Conservation (phyloP, 768 basidiomycete species). For the Boletellus ananas region DNA sequence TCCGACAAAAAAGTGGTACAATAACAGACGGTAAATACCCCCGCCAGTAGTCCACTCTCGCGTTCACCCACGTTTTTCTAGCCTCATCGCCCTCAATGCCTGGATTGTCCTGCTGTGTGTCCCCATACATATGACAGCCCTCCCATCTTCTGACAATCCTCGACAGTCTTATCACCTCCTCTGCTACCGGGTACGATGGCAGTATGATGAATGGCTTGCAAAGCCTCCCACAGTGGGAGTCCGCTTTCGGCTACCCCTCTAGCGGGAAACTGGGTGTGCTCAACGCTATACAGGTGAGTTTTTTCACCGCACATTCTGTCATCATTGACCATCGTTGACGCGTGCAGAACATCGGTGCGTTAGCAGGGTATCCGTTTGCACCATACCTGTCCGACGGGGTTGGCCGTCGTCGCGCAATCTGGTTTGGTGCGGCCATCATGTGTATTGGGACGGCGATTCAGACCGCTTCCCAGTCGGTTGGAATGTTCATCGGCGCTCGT, state of each 20-base stretch:
- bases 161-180: slow-evolving; percentile 64
- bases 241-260: slow-evolving; percentile 54
- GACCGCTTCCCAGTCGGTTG: slow-evolving; percentile 64
- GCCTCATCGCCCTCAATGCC: slow-evolving; percentile 58
- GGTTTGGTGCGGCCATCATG: slow-evolving; percentile 69
- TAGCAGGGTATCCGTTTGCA: slow-evolving; percentile 66
- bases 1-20: slow-evolving; percentile 69
- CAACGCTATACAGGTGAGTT: slow-evolving; percentile 64
- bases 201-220: slow-evolving; percentile 81
- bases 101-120: slow-evolving; percentile 68
- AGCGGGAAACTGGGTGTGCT: slow-evolving; percentile 60
- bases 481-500: slow-evolving; percentile 79
- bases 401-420: slow-evolving; percentile 62
- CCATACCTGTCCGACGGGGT: slow-evolving; percentile 70
- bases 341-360: slow-evolving; percentile 61
- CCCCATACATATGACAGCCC: background rate
- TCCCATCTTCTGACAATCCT: background rate
- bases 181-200: slow-evolving; percentile 72
- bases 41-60: background rate
- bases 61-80: slow-evolving; percentile 18
- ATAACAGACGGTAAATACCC: slow-evolving; percentile 56
- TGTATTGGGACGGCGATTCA: slow-evolving; percentile 63
- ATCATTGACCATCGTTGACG: background rate
- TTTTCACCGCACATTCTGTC: background rate
- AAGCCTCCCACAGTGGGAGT: slow-evolving; percentile 61